Evolutionary conservation across 371 early-diverging fungal species (phyloP), one percentile per base, ranked within the genome.

Genomic region (Entomophthora muscae): DNA sequence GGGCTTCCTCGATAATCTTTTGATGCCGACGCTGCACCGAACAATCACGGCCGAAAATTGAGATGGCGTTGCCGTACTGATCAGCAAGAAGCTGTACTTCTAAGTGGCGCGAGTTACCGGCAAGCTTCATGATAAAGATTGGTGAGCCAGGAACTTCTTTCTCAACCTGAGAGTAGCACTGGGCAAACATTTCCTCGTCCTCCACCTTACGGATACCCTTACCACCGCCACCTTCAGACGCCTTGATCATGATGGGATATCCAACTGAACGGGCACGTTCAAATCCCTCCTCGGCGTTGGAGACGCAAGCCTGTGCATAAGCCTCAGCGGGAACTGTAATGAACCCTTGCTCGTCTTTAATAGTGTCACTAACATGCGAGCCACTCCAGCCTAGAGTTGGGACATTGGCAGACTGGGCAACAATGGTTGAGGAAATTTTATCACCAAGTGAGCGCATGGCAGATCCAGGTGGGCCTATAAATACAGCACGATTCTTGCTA

Each of bases 1-100:
- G 98, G 1, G 97, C 96, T 76, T 91, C 93, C 75, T 93, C n/a
- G n/a, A n/a, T n/a, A n/a, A n/a, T n/a, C n/a, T n/a, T n/a, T n/a
- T n/a, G n/a, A n/a, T n/a, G n/a, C 93, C 99, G 83, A 67, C 99
- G 84, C 79, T 99, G 99, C 23, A 98, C 93, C 10, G 98, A 95
- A 74, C 98, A 99, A 77, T 99, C 99, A 65, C 99, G 81, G 42
- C 93, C 95, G 71, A 98, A 98, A 72, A n/a, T n/a, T n/a, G n/a
- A n/a, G n/a, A n/a, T n/a, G n/a, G n/a, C n/a, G n/a, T n/a, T n/a
- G n/a, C n/a, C n/a, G n/a, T n/a, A n/a, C n/a, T n/a, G n/a, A n/a
- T n/a, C n/a, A n/a, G n/a, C n/a, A n/a, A n/a, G n/a, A n/a, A 97
- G 75, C 75, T 99, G 99, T 17, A 99, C 93, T 72, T 99, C 99